Percentiles rank a stretch among this genome's conserved stretches.
Conservation (phyloP, 306 rosid species). For the Cicer arietinum region DNA sequence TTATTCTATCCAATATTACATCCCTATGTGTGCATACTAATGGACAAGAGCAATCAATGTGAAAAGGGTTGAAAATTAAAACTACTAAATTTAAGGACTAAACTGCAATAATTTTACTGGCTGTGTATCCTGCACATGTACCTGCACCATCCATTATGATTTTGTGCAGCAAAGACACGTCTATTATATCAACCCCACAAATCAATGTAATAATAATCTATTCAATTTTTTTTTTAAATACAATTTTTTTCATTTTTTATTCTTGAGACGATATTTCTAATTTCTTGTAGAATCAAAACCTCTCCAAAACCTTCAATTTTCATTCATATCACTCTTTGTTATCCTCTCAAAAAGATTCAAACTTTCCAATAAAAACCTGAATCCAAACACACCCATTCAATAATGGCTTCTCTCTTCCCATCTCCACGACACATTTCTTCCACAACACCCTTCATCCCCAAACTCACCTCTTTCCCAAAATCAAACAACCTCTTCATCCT, state of each 20-base stretch:
- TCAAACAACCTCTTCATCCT: conserved; percentile 49
- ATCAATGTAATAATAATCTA: too few species aligned
- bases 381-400: conserved; percentile 38
- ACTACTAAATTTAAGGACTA: neutral
- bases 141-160: neutral
- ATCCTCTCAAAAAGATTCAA: conserved; percentile 33
- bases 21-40: too few species aligned
- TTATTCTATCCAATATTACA: too few species aligned
- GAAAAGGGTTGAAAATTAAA: too few species aligned
- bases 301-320: conserved; percentile 57
- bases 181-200: too few species aligned
- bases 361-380: conserved; percentile 45
- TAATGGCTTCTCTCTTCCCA: conserved; percentile 66
- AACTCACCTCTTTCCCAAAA: conserved; percentile 51
- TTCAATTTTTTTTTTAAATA: too few species aligned
- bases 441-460: conserved; percentile 42
- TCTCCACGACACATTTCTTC: conserved; percentile 45
- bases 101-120: neutral
- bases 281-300: conserved; percentile 50
- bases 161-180: too few species aligned
- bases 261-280: neutral
- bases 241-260: too few species aligned
- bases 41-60: too few species aligned
- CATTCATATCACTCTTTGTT: neutral
- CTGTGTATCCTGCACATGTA: neutral